Evolutionary conservation across 2,329 filamentous ascomycete genomes (phyloP).

Genomic region (Phialocephala sp.): DNA sequence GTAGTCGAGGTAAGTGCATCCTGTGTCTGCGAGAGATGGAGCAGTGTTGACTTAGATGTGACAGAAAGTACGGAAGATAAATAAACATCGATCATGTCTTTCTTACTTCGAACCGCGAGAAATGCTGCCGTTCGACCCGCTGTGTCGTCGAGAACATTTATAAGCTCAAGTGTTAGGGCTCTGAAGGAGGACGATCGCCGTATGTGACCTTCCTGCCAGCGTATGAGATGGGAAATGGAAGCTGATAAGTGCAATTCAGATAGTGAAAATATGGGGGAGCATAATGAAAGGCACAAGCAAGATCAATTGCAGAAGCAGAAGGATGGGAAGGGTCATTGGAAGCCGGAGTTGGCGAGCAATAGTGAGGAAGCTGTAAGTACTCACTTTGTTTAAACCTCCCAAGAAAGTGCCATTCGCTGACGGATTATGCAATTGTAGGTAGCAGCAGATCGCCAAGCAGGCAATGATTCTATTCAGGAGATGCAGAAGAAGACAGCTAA

Average conservation of each 20-base stretch:
- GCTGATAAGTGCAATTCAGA: constrained; percentile 25
- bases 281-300: constrained; percentile 63
- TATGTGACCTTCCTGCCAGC: constrained; percentile 28
- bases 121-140: constrained; percentile 24
- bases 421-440: constrained; percentile 27
- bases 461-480: constrained; percentile 57
- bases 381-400: not conserved
- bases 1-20: not conserved
- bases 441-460: constrained; percentile 33
- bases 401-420: not conserved
- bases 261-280: constrained; percentile 42
- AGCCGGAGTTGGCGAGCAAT: constrained; percentile 76
- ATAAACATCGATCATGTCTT: constrained; percentile 57
- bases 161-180: constrained; percentile 24
- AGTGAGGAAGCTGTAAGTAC: constrained; percentile 74
- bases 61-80: not conserved
- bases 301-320: constrained; percentile 70
- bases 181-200: constrained; percentile 42
- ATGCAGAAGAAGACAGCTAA: constrained; percentile 57
- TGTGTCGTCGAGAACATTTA: constrained; percentile 31
- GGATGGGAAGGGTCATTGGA: constrained; percentile 75
- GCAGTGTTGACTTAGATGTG: not conserved
- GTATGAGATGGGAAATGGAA: not conserved
- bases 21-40: not conserved
- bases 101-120: constrained; percentile 33